phyloP scores from a whole-genome alignment of 225 moss, liverwort and hornwort genomes.

The Lunularia cruciata region DNA sequence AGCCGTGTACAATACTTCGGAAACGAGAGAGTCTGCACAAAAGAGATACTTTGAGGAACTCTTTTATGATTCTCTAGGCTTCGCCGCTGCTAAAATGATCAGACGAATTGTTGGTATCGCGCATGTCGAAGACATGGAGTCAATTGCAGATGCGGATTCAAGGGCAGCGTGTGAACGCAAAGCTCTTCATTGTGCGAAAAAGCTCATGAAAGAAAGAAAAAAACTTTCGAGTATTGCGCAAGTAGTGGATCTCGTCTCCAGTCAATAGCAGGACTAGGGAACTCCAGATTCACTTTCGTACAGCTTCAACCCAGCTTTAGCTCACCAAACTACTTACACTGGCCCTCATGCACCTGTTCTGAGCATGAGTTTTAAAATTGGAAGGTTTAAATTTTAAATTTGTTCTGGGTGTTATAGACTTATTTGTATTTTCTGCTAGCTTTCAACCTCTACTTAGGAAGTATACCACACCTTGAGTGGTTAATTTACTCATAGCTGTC shows the following conservation, averaged over 20 bases:
- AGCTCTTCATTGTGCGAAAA: slow-evolving; percentile 69
- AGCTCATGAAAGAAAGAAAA: slow-evolving; percentile 62
- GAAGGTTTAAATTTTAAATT: too few species aligned
- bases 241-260: slow-evolving; percentile 41
- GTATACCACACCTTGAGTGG: too few species aligned
- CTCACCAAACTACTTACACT: too few species aligned
- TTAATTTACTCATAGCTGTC: too few species aligned
- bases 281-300: too few species aligned
- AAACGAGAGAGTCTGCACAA: slow-evolving; percentile 49
- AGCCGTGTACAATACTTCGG: slow-evolving; percentile 61
- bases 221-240: slow-evolving; percentile 48
- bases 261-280: slow-evolving; percentile 10
- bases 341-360: too few species aligned
- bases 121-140: slow-evolving; percentile 90
- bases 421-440: too few species aligned
- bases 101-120: slow-evolving; percentile 84
- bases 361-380: too few species aligned
- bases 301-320: too few species aligned
- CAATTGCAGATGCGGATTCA: slow-evolving; percentile 54
- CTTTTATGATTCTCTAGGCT: slow-evolving; percentile 80
- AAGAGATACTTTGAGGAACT: slow-evolving; percentile 54
- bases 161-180: slow-evolving; percentile 70
- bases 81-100: slow-evolving; percentile 86
- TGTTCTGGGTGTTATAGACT: too few species aligned
- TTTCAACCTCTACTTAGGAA: too few species aligned